Conservation (phyloP, 208 protist species). For the Trypanosoma melophagium region DNA sequence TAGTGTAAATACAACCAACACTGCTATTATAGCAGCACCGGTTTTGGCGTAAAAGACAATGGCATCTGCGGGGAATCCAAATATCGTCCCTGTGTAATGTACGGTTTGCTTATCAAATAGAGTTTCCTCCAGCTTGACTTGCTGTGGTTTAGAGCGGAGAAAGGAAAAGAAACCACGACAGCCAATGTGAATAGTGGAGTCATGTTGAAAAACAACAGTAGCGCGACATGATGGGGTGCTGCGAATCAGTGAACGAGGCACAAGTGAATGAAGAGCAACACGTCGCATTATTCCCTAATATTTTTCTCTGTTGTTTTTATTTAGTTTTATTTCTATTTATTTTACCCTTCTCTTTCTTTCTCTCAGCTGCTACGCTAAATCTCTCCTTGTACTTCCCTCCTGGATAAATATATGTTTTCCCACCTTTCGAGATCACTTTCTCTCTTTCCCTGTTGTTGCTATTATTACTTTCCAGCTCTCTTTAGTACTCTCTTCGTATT, state of each 20-base stretch:
- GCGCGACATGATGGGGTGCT: background rate
- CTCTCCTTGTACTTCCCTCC: background rate
- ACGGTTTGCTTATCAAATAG: conserved; percentile 71
- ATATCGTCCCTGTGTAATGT: conserved; percentile 76
- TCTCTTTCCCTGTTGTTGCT: background rate
- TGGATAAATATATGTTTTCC: background rate
- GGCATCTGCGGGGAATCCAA: conserved; percentile 76
- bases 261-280: background rate
- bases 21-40: conserved; percentile 27
- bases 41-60: conserved; percentile 85
- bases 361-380: background rate
- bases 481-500: too few relatives aligned
- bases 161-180: conserved; percentile 42
- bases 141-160: conserved; percentile 27
- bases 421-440: background rate
- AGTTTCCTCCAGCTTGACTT: conserved; percentile 68
- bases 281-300: conserved; percentile 5
- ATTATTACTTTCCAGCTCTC: too few relatives aligned
- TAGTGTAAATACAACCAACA: conserved; percentile 48
- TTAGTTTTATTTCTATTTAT: background rate
- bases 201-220: background rate
- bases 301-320: background rate
- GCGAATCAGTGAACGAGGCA: background rate
- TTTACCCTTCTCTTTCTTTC: background rate
- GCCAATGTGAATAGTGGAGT: background rate